phyloP scores from a whole-genome alignment of 345 rosid genomes.

The Salix viminalis region DNA sequence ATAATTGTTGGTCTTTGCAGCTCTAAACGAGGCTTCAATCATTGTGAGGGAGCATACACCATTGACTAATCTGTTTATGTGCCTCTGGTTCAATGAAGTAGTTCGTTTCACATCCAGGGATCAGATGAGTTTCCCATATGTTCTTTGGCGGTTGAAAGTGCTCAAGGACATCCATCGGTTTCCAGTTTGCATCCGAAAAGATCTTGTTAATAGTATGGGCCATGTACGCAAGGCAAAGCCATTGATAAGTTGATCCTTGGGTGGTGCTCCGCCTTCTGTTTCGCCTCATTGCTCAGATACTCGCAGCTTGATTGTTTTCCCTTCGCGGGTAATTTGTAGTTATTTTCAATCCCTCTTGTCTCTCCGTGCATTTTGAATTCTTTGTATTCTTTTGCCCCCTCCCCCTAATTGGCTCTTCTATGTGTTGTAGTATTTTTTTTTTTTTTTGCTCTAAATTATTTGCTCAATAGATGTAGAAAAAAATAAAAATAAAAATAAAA shows the following conservation, averaged over 20 bases:
- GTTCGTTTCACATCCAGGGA: constrained; percentile 90
- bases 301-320: neutral
- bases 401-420: no score
- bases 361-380: no score
- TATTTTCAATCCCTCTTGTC: neutral
- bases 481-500: no score
- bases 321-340: neutral
- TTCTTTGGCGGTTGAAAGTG: constrained; percentile 77
- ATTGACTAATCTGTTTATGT: constrained; percentile 67
- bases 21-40: constrained; percentile 82
- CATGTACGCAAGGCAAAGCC: constrained; percentile 90
- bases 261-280: neutral
- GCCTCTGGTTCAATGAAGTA: constrained; percentile 98
- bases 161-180: constrained; percentile 66
- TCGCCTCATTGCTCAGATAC: neutral
- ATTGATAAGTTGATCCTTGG: constrained; percentile 20
- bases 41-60: constrained; percentile 85
- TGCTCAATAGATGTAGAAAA: no score
- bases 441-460: no score
- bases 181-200: constrained; percentile 88
- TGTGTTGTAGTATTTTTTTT: no score
- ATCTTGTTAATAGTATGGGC: constrained; percentile 89
- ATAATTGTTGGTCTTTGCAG: constrained; percentile 37
- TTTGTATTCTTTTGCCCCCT: no score
- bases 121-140: constrained; percentile 89